A percentile compares a stretch with the other conserved stretches of the same genome.
Evolutionary conservation across 345 rosid genomes (phyloP).

Genomic region (Limnanthes douglasii): DNA sequence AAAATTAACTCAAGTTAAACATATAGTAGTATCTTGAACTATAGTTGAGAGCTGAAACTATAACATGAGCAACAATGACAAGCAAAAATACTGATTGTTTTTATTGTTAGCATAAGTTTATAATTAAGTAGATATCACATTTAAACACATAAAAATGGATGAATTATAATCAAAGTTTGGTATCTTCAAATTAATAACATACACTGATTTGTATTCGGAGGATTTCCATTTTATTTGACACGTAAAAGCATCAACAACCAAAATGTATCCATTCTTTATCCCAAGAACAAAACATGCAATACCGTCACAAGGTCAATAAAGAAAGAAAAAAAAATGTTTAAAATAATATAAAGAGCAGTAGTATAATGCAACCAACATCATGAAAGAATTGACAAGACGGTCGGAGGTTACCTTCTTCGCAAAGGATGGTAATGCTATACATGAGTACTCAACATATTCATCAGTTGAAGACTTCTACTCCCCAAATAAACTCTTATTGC

Average conservation of each 20-base stretch:
- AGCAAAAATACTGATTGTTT: no score
- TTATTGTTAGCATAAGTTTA: no score
- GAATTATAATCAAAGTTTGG: no score
- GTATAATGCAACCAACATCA: no score
- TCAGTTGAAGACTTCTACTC: slow-evolving; percentile 20
- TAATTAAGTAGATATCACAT: no score
- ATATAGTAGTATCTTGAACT: no score
- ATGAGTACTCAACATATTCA: slow-evolving; percentile 11
- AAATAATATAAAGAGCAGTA: no score
- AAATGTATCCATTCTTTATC: slow-evolving; percentile 22
- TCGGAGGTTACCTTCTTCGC: slow-evolving; percentile 19
- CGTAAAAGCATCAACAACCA: slow-evolving; percentile 19
- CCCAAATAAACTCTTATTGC: slow-evolving; percentile 16
- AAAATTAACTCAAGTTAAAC: no score
- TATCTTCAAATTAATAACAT: no score
- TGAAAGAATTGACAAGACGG: not conserved
- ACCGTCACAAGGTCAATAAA: not conserved
- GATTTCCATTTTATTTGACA: slow-evolving; percentile 25
- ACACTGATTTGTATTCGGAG: slow-evolving; percentile 16
- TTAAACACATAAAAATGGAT: no score
- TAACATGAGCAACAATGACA: no score
- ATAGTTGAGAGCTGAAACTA: no score
- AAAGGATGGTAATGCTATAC: slow-evolving; percentile 18
- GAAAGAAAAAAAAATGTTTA: not conserved
- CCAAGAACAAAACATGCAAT: slow-evolving; percentile 27